These are phyloP conservation scores for Sporobolomyces pararoseus DNA, from an alignment of 768 basidiomycete species.

Conservation along the genomic window DNA sequence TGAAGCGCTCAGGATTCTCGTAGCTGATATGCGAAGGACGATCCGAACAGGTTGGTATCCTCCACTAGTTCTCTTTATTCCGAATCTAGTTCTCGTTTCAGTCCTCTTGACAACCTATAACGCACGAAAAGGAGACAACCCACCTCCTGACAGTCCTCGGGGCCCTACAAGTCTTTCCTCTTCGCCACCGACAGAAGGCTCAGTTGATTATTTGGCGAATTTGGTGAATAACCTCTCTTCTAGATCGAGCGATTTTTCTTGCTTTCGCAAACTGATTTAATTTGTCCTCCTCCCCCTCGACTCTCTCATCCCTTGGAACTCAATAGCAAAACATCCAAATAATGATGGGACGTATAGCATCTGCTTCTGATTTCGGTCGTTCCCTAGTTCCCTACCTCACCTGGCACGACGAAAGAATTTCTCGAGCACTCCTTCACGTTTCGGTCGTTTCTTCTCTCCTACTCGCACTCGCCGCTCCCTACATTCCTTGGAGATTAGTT, in stretches of 20 bases:
- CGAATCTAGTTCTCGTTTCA: slow-evolving; percentile 27
- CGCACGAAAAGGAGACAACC: background rate
- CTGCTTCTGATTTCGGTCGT: slow-evolving; percentile 41
- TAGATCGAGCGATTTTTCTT: background rate
- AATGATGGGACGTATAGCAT: slow-evolving; percentile 44
- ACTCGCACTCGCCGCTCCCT: slow-evolving; percentile 27
- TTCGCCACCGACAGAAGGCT: slow-evolving; percentile 25
- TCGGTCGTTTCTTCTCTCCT: slow-evolving; percentile 27
- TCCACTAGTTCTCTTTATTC: slow-evolving; percentile 22
- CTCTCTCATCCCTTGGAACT: background rate
- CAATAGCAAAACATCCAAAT: slow-evolving; percentile 45
- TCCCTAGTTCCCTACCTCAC: slow-evolving; percentile 42
- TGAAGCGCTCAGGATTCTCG: background rate
- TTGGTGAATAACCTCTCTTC: slow-evolving; percentile 2
- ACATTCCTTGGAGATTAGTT: slow-evolving; percentile 36
- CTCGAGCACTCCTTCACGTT: slow-evolving; percentile 39
- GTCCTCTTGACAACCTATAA: slow-evolving; percentile 28
- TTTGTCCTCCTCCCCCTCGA: background rate
- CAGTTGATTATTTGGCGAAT: slow-evolving; percentile 38
- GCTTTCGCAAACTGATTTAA: too few relatives aligned
- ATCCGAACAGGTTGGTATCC: slow-evolving; percentile 31
- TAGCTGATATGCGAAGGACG: background rate
- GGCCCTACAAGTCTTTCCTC: slow-evolving; percentile 24
- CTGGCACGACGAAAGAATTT: slow-evolving; percentile 40
- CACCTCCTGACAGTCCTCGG: slow-evolving; percentile 6